Base-by-base conservation (phyloP, 129 eudicot species). In the Apium graveolens region DNA sequence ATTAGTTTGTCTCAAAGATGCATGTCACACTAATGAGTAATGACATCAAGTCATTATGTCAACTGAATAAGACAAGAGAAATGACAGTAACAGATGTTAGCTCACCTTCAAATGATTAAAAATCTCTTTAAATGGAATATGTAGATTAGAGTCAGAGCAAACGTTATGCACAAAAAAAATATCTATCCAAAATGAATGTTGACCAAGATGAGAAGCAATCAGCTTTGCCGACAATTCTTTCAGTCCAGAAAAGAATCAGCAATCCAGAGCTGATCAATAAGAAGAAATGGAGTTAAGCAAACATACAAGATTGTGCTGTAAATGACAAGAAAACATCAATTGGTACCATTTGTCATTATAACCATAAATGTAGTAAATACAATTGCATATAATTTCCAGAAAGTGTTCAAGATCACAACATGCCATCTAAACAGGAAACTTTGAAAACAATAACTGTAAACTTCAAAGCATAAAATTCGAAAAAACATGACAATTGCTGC, bases 21-120 rank as follows among this genome's bases (percentile, higher is more conserved):
- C 66, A 57, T 14, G 2, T n/a, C 24, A 39, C 34, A 39, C 60
- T 26, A 44, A 70, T 48, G 57, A 79, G n/a, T n/a, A n/a, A n/a
- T n/a, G n/a, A n/a, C 18, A 71, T 51, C 27, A 17, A 37, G 68
- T 21, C 78, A 11, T 14, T 51, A 69, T 69, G 31, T 70, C 74
- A 45, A 77, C 14, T 62, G 17, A 66, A 76, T 27, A 76, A 10
- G 29, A 48, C 24, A 39, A 46, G 51, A 77, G 29, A 71, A 53
- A 57, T 62, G 44, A 70, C 26, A 37, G 4, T 45, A 43, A 41
- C 51, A 37, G 5, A 45, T 14, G 46, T 75, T 18, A 20, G n/a
- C 79, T 82, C 65, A 82, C 85, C 82, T 82, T 38, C 8, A 45
- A 41, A 7, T 44, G 35, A 65, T 21, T 20, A 68, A 12, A 60